Evolutionary conservation across 805 yeast species (phyloP).

Genomic region (Wickerhamia fluorescens): DNA sequence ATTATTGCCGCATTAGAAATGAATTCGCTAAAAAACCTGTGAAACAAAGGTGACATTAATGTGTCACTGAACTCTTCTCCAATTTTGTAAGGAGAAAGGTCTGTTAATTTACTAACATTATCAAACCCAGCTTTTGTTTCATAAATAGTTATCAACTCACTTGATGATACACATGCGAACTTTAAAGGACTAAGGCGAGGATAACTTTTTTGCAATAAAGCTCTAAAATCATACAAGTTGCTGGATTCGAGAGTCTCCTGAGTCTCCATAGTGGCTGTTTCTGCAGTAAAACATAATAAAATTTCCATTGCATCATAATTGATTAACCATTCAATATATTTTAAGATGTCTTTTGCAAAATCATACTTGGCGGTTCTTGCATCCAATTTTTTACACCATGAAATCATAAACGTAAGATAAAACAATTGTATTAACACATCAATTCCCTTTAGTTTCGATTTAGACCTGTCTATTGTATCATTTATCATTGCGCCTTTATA

Average conservation of each 20-base stretch:
- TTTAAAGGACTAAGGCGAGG: conserved; percentile 51
- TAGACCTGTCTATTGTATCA: conserved; percentile 24
- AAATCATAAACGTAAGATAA: conserved; percentile 52
- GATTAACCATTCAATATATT: conserved; percentile 52
- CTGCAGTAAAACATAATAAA: conserved; percentile 54
- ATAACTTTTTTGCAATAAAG: conserved; percentile 57
- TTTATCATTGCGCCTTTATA: conserved; percentile 12
- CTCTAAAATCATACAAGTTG: conserved; percentile 57
- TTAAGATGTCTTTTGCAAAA: conserved; percentile 49
- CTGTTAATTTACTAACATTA: conserved; percentile 26
- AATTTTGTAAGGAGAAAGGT: conserved; percentile 12
- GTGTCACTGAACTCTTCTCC: conserved; percentile 18
- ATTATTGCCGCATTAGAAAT: conserved; percentile 60
- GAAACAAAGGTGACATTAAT: conserved; percentile 36
- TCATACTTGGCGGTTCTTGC: conserved; percentile 39
- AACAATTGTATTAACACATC: conserved; percentile 41
- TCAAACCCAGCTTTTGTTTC: conserved; percentile 18
- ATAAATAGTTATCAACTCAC: conserved; percentile 21
- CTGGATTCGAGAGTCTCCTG: conserved; percentile 32
- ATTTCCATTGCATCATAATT: conserved; percentile 68
- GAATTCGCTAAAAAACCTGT: conserved; percentile 46
- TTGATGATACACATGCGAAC: conserved; percentile 42
- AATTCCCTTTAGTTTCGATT: conserved; percentile 23
- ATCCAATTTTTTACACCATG: conserved; percentile 56
- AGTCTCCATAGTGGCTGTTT: conserved; percentile 36